Evolutionary conservation across 495 filamentous ascomycete species (phyloP).

Genomic region (Recurvomyces mirabilis): DNA sequence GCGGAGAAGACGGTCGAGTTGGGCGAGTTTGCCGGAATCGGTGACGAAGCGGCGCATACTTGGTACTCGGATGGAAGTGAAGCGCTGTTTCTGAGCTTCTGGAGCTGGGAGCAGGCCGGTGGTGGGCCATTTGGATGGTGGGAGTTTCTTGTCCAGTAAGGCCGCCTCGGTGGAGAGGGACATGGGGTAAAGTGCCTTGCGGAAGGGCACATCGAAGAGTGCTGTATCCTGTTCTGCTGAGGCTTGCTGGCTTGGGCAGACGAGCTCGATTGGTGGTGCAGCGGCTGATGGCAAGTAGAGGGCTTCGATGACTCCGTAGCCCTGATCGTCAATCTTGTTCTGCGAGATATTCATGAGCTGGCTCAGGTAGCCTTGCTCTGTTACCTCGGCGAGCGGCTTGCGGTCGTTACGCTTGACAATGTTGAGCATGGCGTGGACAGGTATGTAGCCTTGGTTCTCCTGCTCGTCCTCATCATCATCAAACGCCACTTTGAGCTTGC

Average conservation of each 20-base stretch:
- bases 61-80: constrained; percentile 82
- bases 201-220: constrained; percentile 66
- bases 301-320: constrained; percentile 67
- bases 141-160: constrained; percentile 57
- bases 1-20: constrained; percentile 75
- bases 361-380: constrained; percentile 59
- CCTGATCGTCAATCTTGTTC: constrained; percentile 51
- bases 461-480: constrained; percentile 57
- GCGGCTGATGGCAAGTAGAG: constrained; percentile 62
- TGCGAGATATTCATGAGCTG: constrained; percentile 71
- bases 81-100: constrained; percentile 64
- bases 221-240: constrained; percentile 57
- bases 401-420: constrained; percentile 61
- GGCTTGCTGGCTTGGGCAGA: constrained; percentile 57
- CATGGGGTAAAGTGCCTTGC: constrained; percentile 62
- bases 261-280: constrained; percentile 77
- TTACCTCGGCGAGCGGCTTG: constrained; percentile 56
- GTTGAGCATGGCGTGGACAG: constrained; percentile 67
- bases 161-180: constrained; percentile 56
- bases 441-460: constrained; percentile 43
- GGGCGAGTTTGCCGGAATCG: constrained; percentile 90
- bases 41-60: constrained; percentile 99
- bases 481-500: constrained; percentile 43
- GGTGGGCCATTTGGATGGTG: constrained; percentile 50
- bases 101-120: constrained; percentile 61